Percentiles rank a stretch among this genome's conserved stretches.
These are phyloP conservation scores for Candida taoyuanica DNA, from an alignment of 805 yeast species.

Conservation along the genomic window DNA sequence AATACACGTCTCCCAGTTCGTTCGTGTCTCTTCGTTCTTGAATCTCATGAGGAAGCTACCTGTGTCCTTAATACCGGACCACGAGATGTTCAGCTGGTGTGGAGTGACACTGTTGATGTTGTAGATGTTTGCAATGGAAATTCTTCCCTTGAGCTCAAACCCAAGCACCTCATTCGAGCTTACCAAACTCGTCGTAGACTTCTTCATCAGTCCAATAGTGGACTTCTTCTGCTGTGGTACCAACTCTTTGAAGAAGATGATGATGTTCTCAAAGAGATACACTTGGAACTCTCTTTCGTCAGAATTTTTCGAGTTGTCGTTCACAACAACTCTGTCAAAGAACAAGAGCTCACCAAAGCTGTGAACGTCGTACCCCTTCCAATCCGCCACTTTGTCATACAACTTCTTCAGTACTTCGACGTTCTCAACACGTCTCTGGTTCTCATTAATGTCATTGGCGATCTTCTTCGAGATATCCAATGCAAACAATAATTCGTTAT, in stretches of 20 bases:
- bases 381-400: constrained; percentile 72
- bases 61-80: constrained; percentile 84
- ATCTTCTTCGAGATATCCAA: constrained; percentile 73
- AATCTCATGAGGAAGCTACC: constrained; percentile 82
- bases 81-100: constrained; percentile 59
- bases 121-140: constrained; percentile 65
- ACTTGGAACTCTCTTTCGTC: constrained; percentile 85
- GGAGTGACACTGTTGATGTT: constrained; percentile 43
- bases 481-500: constrained; percentile 68
- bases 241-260: constrained; percentile 61
- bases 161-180: constrained; percentile 29
- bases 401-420: constrained; percentile 64
- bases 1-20: constrained; percentile 75
- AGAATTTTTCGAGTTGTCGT: constrained; percentile 47
- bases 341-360: constrained; percentile 83
- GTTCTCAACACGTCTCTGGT: constrained; percentile 89
- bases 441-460: constrained; percentile 85
- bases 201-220: constrained; percentile 39
- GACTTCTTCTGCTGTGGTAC: constrained; percentile 43
- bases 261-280: constrained; percentile 74
- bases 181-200: constrained; percentile 26
- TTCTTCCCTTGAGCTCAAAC: constrained; percentile 73
- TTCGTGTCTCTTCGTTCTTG: constrained; percentile 75
- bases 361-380: constrained; percentile 82
- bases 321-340: constrained; percentile 65